phyloP scores from a whole-genome alignment of 2,329 filamentous ascomycete species.

The Dryadomyces sulphureus region DNA sequence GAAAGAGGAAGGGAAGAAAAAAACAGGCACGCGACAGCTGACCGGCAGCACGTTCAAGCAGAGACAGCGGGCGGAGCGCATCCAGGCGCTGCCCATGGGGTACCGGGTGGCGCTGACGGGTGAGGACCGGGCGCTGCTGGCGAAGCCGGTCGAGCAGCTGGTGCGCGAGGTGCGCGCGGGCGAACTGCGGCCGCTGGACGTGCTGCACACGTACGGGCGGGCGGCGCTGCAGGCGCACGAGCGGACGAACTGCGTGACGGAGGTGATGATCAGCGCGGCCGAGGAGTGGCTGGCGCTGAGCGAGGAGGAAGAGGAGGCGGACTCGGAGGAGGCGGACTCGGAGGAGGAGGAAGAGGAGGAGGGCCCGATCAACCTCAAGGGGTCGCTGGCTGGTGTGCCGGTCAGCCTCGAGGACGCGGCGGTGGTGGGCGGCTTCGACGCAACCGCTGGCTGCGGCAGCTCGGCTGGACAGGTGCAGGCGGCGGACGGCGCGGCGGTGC shows the following conservation, averaged over 20 bases:
- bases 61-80: constrained; percentile 53
- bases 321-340: background rate
- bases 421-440: constrained; percentile 69
- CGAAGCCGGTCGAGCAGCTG: constrained; percentile 61
- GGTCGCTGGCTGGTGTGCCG: constrained; percentile 75
- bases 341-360: constrained; percentile 14
- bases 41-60: constrained; percentile 61
- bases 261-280: constrained; percentile 66
- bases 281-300: constrained; percentile 49
- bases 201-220: constrained; percentile 79
- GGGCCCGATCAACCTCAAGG: constrained; percentile 53
- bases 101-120: constrained; percentile 54
- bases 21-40: constrained; percentile 13
- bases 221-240: constrained; percentile 67
- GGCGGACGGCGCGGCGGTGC: constrained; percentile 56
- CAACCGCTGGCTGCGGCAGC: constrained; percentile 64
- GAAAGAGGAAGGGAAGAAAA: background rate
- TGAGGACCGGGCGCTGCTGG: constrained; percentile 51
- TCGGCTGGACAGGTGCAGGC: constrained; percentile 51
- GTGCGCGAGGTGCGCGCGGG: constrained; percentile 66
- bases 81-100: constrained; percentile 42
- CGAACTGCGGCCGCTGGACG: constrained; percentile 47
- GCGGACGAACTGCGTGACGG: constrained; percentile 73
- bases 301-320: background rate
- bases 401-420: constrained; percentile 73